Evolutionary conservation across 1,139 yeast genomes (phyloP).

Genomic region (Candida neerlandica): DNA sequence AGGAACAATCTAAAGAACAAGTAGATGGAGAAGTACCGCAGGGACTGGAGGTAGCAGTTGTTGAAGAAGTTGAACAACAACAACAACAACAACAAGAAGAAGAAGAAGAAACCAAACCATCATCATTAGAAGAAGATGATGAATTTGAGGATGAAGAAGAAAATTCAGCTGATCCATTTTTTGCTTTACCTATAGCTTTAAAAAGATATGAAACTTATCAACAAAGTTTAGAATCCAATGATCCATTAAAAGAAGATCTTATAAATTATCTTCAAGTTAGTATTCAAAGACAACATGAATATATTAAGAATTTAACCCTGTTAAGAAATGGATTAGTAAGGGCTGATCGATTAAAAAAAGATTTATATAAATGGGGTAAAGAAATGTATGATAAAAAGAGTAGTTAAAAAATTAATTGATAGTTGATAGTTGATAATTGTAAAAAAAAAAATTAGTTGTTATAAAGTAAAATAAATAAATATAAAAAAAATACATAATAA

Average conservation of each 20-base stretch:
- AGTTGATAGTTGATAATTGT: too few relatives aligned
- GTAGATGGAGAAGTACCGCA: too few relatives aligned
- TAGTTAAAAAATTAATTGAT: conserved; percentile 13
- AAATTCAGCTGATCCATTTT: conserved; percentile 39
- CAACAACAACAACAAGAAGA: too few relatives aligned
- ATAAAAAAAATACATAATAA: background rate
- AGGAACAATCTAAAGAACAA: too few relatives aligned
- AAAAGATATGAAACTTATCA: conserved; percentile 41
- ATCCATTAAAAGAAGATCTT: conserved; percentile 43
- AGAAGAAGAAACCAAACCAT: background rate
- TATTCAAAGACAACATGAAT: conserved; percentile 88
- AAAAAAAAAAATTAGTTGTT: too few relatives aligned
- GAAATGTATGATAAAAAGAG: conserved; percentile 76
- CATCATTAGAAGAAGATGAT: conserved; percentile 56
- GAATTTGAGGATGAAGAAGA: conserved; percentile 33
- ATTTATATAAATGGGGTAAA: conserved; percentile 77
- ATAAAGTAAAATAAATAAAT: background rate
- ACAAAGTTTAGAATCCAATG: conserved; percentile 27
- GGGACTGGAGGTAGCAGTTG: too few relatives aligned
- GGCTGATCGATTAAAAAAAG: conserved; percentile 73
- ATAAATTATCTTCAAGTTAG: conserved; percentile 50
- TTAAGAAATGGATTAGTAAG: conserved; percentile 75
- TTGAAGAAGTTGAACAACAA: too few relatives aligned
- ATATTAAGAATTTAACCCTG: conserved; percentile 71
- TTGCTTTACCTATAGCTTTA: conserved; percentile 40